Base-by-base conservation (phyloP, 2,329 filamentous ascomycete genomes). In the Trichoderma gracile region DNA sequence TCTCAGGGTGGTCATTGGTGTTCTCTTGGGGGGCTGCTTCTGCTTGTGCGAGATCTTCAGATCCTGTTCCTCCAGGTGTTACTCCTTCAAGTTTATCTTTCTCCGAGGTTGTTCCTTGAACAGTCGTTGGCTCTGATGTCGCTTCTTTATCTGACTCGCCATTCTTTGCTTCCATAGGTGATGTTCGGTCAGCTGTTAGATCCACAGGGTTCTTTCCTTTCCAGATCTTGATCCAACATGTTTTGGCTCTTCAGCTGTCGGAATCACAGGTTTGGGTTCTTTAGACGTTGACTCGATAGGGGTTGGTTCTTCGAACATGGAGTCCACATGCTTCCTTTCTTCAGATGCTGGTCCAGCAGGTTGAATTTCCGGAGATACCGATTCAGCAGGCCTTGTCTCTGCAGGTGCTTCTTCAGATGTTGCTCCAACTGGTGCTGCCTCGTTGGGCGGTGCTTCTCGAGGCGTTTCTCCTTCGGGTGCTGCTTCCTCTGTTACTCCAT, bases 201-300 rank as follows among this genome's bases (percentile, higher is more conserved):
- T 38, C 33, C 33, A 8, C 33, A 14, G 10, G 33, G 3, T 38
- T n/a, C n/a, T 33, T 2, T 2, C 19, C 0, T 19, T 30, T 40
- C 5, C n/a, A 38, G 57, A 66, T 6, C 67, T 38, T 38, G 10
- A 3, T 3, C 5, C 33, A 9, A 9, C 30, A 9, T 6, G 8
- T 30, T 30, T 58, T 43, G 67, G 66, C 8, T 71, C 69, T 12
- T 71, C 68, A n/a, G n/a, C n/a, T n/a, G n/a, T n/a, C n/a, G n/a
- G n/a, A n/a, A n/a, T n/a, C n/a, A n/a, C n/a, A n/a, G n/a, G n/a
- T n/a, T n/a, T n/a, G n/a, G n/a, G n/a, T n/a, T n/a, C n/a, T n/a
- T n/a, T n/a, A n/a, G n/a, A n/a, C n/a, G n/a, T n/a, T n/a, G n/a
- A n/a, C n/a, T n/a, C n/a, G n/a, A n/a, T n/a, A n/a, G n/a, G n/a